These are phyloP conservation scores for Blumeria graminis DNA, from an alignment of 2,329 filamentous ascomycete species.

Conservation along the genomic window DNA sequence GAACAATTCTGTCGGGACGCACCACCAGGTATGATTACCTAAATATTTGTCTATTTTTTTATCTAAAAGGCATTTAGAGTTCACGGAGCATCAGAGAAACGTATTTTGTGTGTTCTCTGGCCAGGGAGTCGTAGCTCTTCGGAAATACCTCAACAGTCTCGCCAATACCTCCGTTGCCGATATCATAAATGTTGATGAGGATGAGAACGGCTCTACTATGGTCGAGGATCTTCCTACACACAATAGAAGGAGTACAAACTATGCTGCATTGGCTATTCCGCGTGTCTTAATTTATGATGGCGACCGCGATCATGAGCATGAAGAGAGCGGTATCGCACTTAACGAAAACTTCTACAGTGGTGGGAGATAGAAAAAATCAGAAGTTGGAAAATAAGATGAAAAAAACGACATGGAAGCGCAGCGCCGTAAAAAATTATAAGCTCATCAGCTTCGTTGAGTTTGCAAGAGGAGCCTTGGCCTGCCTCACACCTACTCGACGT, in stretches of 20 bases:
- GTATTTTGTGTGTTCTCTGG: constrained; percentile 98
- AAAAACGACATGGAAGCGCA: too few relatives aligned
- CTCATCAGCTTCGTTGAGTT: too few relatives aligned
- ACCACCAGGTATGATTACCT: constrained; percentile 32
- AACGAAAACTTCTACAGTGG: neutral
- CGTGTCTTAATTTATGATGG: constrained; percentile 7
- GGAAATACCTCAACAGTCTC: constrained; percentile 53
- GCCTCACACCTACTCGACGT: too few relatives aligned
- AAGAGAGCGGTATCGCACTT: constrained; percentile 4
- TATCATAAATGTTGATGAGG: constrained; percentile 12
- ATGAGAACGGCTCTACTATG: constrained; percentile 30
- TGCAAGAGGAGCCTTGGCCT: too few relatives aligned
- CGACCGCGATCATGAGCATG: constrained; percentile 10
- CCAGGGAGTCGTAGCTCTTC: constrained; percentile 51
- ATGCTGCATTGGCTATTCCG: neutral
- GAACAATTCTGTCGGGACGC: constrained; percentile 69
- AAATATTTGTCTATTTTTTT: neutral
- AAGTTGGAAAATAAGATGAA: too few relatives aligned
- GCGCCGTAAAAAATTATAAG: too few relatives aligned
- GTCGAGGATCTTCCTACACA: constrained; percentile 11
- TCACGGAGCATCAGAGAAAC: constrained; percentile 81
- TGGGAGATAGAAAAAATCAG: neutral
- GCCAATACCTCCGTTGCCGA: neutral
- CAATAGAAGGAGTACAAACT: neutral
- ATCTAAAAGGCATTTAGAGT: constrained; percentile 31